Base-by-base conservation (phyloP, 202 grass and related monocot genomes). In the Brachypodium distachyon region DNA sequence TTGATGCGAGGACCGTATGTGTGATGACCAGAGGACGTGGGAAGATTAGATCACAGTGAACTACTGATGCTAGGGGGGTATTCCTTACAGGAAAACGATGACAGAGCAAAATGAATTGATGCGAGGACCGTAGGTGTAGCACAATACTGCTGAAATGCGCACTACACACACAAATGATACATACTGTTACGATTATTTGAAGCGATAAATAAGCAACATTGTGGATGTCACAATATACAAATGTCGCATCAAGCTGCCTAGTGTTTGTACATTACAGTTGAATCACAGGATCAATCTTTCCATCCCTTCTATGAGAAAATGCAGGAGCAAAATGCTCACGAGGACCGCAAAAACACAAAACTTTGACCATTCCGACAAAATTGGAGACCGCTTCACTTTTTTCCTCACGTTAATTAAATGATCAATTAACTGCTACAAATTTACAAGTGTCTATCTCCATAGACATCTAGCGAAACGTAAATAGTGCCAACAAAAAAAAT, bases 401-500 rank as follows among this genome's bases (percentile, higher is more conserved):
- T 61, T n/a, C n/a, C 11, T 14, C 44, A 34, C 40, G 27, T 80
- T 48, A 8, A 40, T 48, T 70, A 58, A 29, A 39, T 32, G 61
- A 61, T 49, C 21, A 31, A 74, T 67, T 74, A 74, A 38, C 51
- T 83, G 68, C 60, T 87, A 69, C 74, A 37, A 61, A 80, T 79
- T 31, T 84, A 61, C 76, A 83, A 56, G 58, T 42, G 48, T 43
- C 33, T 49, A 23, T 52, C 34, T 55, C 31, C 12, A 5, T 40
- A 57, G 50, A 53, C 38, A 36, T 65, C 68, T 34, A 59, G 26
- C 1, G 3, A 3, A 41, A 52, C 44, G 11, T 9, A 43, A 17
- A 67, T 46, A 55, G 50, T 47, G 21, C 9, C 44, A 55, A 47
- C 37, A 46, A 82, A 63, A 64, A n/a, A n/a, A n/a, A n/a, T n/a